These are phyloP conservation scores for Proliferodiscus dingleyae DNA, from an alignment of 2,329 filamentous ascomycete genomes.

Conservation along the genomic window DNA sequence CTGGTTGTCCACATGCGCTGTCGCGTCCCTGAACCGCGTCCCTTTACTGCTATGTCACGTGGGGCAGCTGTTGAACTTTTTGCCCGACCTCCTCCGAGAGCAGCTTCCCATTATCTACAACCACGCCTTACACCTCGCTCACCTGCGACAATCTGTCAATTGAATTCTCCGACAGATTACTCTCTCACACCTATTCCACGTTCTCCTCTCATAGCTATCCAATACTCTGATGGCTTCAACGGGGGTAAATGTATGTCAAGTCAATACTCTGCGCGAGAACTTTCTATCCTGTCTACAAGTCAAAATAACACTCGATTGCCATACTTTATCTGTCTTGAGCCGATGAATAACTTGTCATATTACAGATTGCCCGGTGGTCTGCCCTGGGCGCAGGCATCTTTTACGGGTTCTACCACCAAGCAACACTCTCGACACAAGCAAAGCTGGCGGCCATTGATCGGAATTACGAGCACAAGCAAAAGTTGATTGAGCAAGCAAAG, in stretches of 20 bases:
- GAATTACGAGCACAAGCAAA: constrained; percentile 87
- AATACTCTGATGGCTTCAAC: constrained; percentile 36
- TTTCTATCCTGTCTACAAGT: background rate
- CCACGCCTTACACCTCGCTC: constrained; percentile 15
- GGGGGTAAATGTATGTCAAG: constrained; percentile 50
- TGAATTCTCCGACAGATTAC: constrained; percentile 18
- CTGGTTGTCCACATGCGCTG: background rate
- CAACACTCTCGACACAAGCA: constrained; percentile 67
- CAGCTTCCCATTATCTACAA: constrained; percentile 21
- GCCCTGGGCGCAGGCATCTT: constrained; percentile 86
- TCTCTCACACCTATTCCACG: constrained; percentile 7
- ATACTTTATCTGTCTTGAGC: too few species aligned
- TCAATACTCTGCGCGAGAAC: constrained; percentile 16
- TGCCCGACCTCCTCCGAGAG: constrained; percentile 20
- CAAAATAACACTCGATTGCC: too few species aligned
- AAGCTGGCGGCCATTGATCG: constrained; percentile 66
- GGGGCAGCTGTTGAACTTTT: constrained; percentile 9
- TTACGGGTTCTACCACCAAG: constrained; percentile 95
- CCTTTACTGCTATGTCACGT: background rate
- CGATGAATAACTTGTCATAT: constrained; percentile 4
- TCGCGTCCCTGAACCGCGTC: background rate
- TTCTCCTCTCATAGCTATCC: constrained; percentile 11
- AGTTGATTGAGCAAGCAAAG: constrained; percentile 90
- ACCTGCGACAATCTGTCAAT: constrained; percentile 26
- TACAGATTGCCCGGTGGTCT: constrained; percentile 92